Percentiles rank a stretch among this genome's conserved stretches.
Evolutionary conservation across 208 protist genomes (phyloP).

Genomic region (Vickermania ingenoplastis): DNA sequence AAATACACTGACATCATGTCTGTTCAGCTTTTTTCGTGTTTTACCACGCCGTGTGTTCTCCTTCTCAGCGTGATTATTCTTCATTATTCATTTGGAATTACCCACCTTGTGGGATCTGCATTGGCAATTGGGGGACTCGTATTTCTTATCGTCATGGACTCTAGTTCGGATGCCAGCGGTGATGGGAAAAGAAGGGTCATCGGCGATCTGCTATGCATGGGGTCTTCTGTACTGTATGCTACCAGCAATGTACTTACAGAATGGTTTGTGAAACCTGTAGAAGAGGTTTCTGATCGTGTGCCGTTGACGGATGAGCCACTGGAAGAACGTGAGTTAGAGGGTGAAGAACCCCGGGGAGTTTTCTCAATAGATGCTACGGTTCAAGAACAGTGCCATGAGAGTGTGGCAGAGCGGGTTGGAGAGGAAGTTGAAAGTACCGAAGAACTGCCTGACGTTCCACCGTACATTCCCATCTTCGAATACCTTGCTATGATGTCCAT

Average conservation of each 20-base stretch:
- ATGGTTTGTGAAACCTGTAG: constrained; percentile 64
- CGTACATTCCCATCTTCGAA: constrained; percentile 61
- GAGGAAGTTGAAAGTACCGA: constrained; percentile 1
- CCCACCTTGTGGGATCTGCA: constrained; percentile 75
- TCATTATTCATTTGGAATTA: constrained; percentile 57
- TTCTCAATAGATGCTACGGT: not conserved
- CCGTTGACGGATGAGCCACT: not conserved
- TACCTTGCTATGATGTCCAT: constrained; percentile 70
- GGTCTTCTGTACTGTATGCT: constrained; percentile 70
- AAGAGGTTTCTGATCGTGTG: too few relatives aligned
- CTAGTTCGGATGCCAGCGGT: constrained; percentile 44
- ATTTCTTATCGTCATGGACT: constrained; percentile 67
- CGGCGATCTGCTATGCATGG: constrained; percentile 81
- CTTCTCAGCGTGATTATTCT: constrained; percentile 84
- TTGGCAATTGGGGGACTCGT: constrained; percentile 73
- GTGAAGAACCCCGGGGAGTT: not conserved
- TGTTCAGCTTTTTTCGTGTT: constrained; percentile 85
- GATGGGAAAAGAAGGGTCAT: constrained; percentile 37
- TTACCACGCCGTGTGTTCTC: constrained; percentile 90
- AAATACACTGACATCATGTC: constrained; percentile 91
- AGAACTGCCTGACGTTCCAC: constrained; percentile 26
- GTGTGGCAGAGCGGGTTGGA: not conserved
- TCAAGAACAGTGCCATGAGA: not conserved
- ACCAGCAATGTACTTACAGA: constrained; percentile 90
- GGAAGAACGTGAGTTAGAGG: not conserved